These are phyloP conservation scores for Malus domestica DNA, from an alignment of 306 rosid genomes.

Conservation along the genomic window DNA sequence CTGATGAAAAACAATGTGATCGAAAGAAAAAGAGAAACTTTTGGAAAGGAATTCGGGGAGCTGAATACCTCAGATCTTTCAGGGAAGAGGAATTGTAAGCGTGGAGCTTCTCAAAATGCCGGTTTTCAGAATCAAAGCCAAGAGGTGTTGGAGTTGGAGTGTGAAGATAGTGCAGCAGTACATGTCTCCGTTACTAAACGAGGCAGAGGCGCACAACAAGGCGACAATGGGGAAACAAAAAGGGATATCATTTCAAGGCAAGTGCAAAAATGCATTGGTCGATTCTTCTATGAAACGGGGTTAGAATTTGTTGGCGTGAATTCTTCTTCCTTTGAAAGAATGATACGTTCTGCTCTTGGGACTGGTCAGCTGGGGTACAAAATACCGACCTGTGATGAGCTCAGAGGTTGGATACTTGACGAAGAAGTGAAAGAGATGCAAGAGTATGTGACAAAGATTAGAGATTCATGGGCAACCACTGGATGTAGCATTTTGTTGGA, in stretches of 20 bases:
- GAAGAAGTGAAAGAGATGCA: constrained; percentile 22
- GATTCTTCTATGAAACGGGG: constrained; percentile 26
- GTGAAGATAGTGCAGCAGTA: background rate
- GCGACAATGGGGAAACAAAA: background rate
- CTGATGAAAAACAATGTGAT: background rate
- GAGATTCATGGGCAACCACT: constrained; percentile 18
- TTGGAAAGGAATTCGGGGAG: background rate
- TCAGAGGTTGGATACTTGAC: constrained; percentile 19
- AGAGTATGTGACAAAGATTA: constrained; percentile 11
- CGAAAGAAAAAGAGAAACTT: background rate
- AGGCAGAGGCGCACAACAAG: background rate
- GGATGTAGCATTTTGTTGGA: constrained; percentile 28
- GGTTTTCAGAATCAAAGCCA: background rate
- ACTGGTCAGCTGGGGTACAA: background rate
- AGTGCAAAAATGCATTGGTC: constrained; percentile 9
- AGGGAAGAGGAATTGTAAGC: constrained; percentile 1
- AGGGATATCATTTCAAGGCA: background rate
- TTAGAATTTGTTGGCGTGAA: constrained; percentile 7
- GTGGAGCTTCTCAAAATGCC: background rate
- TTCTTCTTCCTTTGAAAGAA: constrained; percentile 10
- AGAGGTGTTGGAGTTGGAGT: background rate
- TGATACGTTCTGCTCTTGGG: constrained; percentile 7
- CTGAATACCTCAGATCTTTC: background rate
- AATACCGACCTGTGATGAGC: constrained; percentile 17
- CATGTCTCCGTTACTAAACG: background rate